These are phyloP conservation scores for Yarrowia alimentaria DNA, from an alignment of 805 yeast genomes.

Conservation along the genomic window DNA sequence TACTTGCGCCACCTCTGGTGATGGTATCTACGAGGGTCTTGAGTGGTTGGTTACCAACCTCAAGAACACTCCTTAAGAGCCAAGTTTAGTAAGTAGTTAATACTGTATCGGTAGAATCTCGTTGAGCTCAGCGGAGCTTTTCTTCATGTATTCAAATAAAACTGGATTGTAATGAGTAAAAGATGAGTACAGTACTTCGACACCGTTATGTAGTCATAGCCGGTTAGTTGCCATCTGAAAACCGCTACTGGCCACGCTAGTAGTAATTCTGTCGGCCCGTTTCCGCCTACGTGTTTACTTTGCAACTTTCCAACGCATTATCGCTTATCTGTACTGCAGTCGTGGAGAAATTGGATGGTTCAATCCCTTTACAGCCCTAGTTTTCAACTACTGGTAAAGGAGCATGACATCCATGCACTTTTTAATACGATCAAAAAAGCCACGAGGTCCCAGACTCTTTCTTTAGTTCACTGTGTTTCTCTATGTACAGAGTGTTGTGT, in stretches of 20 bases:
- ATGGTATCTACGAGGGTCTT: constrained; percentile 95
- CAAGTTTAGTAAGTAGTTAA: constrained; percentile 27
- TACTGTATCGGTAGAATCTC: constrained; percentile 26
- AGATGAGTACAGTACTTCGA: background rate
- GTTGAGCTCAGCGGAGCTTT: constrained; percentile 22
- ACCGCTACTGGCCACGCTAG: no score
- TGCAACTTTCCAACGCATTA: constrained; percentile 23
- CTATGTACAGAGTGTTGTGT: no score
- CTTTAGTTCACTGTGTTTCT: no score
- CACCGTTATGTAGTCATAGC: no score
- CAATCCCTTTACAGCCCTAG: no score
- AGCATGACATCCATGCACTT: no score
- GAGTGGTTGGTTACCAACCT: constrained; percentile 94
- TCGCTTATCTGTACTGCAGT: constrained; percentile 5
- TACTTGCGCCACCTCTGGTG: constrained; percentile 98
- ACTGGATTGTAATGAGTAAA: constrained; percentile 9
- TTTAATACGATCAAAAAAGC: no score
- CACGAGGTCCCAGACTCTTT: no score
- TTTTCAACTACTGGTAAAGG: no score
- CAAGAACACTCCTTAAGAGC: constrained; percentile 50
- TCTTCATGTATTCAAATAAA: constrained; percentile 6
- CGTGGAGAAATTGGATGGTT: no score
- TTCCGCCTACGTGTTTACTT: background rate
- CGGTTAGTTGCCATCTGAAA: no score
- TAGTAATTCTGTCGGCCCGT: no score